A percentile compares a stretch with the other conserved stretches of the same genome.
Evolutionary conservation across 2,329 filamentous ascomycete genomes (phyloP).

Genomic region (Xylaria sp.): DNA sequence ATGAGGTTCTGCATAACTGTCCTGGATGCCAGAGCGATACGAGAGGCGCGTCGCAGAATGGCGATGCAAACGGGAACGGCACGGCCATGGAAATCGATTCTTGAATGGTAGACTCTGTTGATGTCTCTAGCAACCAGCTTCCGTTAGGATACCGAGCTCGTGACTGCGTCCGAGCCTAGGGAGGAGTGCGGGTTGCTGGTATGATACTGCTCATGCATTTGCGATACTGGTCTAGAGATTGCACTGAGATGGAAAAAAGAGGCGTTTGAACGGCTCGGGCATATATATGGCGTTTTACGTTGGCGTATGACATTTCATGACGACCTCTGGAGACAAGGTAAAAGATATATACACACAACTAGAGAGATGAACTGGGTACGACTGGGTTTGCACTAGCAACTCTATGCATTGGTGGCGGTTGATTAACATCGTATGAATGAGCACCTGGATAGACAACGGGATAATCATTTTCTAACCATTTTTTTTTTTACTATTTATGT

Average conservation of each 20-base stretch:
- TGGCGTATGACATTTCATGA: background rate
- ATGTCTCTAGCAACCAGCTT: background rate
- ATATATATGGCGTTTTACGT: slow-evolving; percentile 28
- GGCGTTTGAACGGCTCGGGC: slow-evolving; percentile 32
- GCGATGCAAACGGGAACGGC: slow-evolving; percentile 49
- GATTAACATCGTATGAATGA: background rate
- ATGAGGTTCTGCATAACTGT: slow-evolving; percentile 95
- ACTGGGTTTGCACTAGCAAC: background rate
- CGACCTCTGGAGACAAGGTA: slow-evolving; percentile 7
- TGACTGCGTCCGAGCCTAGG: background rate
- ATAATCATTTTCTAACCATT: background rate
- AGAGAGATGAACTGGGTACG: slow-evolving; percentile 9
- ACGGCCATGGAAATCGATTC: slow-evolving; percentile 61
- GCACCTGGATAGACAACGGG: background rate
- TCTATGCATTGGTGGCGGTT: slow-evolving; percentile 7
- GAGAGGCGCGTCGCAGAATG: slow-evolving; percentile 43
- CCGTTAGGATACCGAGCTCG: background rate
- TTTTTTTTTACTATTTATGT: background rate
- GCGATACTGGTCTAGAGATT: slow-evolving; percentile 12
- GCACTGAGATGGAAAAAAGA: slow-evolving; percentile 11
- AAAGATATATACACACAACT: background rate
- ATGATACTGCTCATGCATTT: background rate
- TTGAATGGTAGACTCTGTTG: slow-evolving; percentile 28
- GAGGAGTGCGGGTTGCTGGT: background rate
- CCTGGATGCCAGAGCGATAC: slow-evolving; percentile 80